phyloP scores from a whole-genome alignment of 2,329 filamentous ascomycete genomes.

The Fusarium phyllophilum region DNA sequence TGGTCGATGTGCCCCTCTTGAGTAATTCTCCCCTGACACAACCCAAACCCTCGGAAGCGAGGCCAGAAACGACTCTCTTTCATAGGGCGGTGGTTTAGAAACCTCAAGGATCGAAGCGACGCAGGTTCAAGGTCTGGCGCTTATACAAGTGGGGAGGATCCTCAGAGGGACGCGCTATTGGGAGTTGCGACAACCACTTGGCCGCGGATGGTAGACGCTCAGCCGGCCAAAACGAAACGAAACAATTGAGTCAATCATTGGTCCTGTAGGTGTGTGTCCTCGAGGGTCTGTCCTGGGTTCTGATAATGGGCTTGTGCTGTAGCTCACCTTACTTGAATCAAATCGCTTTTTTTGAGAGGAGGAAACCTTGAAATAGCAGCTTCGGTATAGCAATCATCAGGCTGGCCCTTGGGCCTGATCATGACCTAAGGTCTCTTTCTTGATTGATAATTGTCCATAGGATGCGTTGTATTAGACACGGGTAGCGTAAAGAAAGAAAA shows the following conservation, averaged over 20 bases:
- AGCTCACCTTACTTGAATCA: background rate
- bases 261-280: background rate
- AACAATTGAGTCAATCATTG: background rate
- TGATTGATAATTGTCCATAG: background rate
- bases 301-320: slow-evolving; percentile 8
- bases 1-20: background rate
- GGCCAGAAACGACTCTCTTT: slow-evolving; percentile 4
- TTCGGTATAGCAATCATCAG: background rate
- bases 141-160: slow-evolving; percentile 39
- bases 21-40: slow-evolving; percentile 1
- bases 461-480: background rate
- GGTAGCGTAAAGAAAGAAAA: background rate
- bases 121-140: slow-evolving; percentile 33
- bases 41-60: slow-evolving; percentile 40
- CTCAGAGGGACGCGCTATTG: slow-evolving; percentile 30
- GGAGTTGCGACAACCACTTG: slow-evolving; percentile 39
- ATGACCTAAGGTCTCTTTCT: background rate
- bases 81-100: slow-evolving; percentile 18
- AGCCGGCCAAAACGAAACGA: slow-evolving; percentile 17
- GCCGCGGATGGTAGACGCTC: slow-evolving; percentile 16
- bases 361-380: background rate
- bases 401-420: background rate
- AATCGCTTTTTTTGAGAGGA: background rate
- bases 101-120: slow-evolving; percentile 15
- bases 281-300: slow-evolving; percentile 1